Evolutionary conservation across 352 stramenopile genomes (phyloP), one percentile per base, ranked within the genome.

Genomic region (Globisporangium uncinulatum): DNA sequence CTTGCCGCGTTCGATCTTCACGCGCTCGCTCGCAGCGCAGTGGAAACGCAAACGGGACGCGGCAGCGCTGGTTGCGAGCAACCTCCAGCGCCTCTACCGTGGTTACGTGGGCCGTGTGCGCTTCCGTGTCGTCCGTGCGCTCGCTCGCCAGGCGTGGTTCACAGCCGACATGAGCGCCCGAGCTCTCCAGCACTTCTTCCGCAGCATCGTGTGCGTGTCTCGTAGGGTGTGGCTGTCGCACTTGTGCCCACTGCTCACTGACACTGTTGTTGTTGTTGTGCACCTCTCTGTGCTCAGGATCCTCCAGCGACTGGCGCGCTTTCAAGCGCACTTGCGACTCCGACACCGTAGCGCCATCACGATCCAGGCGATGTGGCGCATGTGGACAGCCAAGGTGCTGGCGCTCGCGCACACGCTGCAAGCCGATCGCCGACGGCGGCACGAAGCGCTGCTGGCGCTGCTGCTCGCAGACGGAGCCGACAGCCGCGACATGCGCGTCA

Each of bases 331-430:
- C 17, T 43, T 90, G 17, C 64, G 53, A 29, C 72, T 73, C 0
- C 74, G 76, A 36, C 56, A 65, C 37, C 46, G 36, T n/a, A 76
- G 66, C 32, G 76, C 72, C 3, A 79, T 61, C 4, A 76, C 66
- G 44, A 86, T 93, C 43, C 83, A 93, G 58, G 70, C 80, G 3
- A 74, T 63, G n/a, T 93, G 80, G 80, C 69, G 83, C 34, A 93
- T 93, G 80, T 93, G 80, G 80, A 57, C 69, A 5, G 76, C 64
- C 29, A 89, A 87, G 56, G 76, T 83, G 15, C 53, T 61, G 4
- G 71, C 73, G 44, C 68, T 74, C 10, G 73, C 79, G 17, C 59
- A 54, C 14, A 58, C 52, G 20, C 48, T 93, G 32, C 69, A 66
- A 19, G 67, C 70, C 48, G 65, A 83, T 29, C 69, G 63, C 6